Conservation (phyloP, 176 grass and related monocot genomes). For the Eragrostis nindensis region DNA sequence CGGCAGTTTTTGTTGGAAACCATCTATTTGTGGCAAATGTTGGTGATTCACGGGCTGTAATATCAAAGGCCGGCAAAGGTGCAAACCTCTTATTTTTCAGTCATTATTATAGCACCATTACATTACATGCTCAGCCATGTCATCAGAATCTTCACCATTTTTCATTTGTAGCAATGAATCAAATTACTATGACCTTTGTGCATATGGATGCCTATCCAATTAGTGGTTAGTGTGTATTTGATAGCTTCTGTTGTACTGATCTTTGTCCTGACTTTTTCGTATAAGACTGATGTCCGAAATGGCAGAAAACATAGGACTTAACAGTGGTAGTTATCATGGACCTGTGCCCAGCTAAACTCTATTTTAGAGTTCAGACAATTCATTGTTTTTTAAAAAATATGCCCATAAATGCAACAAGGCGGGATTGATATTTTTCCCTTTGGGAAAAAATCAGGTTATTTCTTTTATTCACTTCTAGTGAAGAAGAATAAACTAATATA, state of each 20-base stretch:
- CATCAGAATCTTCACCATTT: not conserved
- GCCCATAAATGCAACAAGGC: not conserved
- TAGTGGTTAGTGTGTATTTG: not conserved
- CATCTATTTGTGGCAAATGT: conserved; percentile 89
- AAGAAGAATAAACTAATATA: not conserved
- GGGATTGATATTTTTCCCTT: not conserved
- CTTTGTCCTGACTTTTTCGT: not conserved
- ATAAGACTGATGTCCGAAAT: conserved; percentile 11
- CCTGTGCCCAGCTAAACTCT: not conserved
- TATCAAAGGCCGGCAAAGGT: conserved; percentile 94
- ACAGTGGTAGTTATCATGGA: not conserved
- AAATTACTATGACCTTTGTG: not conserved
- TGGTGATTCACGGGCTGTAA: conserved; percentile 85
- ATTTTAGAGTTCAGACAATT: conserved; percentile 9
- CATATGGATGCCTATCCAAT: not conserved
- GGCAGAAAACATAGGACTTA: not conserved
- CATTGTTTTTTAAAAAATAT: not conserved
- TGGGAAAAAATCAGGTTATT: not conserved
- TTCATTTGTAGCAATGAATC: not conserved
- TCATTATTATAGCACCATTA: conserved; percentile 12
- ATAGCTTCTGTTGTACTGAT: not conserved
- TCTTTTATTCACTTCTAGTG: conserved; percentile 3
- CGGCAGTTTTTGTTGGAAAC: conserved; percentile 77
- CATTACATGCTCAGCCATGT: not conserved
- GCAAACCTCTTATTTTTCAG: conserved; percentile 1